Evolutionary conservation across 345 rosid genomes (phyloP).

Genomic region (Brassica rapa): DNA sequence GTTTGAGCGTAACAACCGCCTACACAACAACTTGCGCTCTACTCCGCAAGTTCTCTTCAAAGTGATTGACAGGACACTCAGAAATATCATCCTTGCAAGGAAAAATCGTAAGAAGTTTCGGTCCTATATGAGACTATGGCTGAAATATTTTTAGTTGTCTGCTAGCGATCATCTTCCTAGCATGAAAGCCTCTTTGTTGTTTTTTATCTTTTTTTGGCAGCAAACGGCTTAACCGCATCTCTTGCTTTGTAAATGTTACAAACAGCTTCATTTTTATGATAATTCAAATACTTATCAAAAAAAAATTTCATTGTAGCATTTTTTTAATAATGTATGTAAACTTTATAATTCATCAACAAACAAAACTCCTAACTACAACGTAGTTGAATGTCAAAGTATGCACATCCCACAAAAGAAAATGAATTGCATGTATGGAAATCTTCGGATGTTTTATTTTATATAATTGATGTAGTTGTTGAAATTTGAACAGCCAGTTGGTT

Average conservation of each 20-base stretch:
- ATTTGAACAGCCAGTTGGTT: conserved; percentile 38
- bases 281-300: too few species aligned
- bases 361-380: not conserved
- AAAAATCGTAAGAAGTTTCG: not conserved
- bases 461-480: conserved; percentile 27
- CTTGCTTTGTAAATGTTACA: too few species aligned
- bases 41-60: not conserved
- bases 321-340: not conserved
- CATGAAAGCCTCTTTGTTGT: too few species aligned
- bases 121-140: not conserved
- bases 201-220: too few species aligned
- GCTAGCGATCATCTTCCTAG: too few species aligned
- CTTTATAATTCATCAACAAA: not conserved
- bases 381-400: not conserved
- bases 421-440: conserved; percentile 30
- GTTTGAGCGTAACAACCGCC: not conserved
- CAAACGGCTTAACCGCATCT: too few species aligned
- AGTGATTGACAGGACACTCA: not conserved
- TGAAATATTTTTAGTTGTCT: too few species aligned
- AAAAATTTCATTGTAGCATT: not conserved
- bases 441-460: conserved; percentile 13
- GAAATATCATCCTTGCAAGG: not conserved
- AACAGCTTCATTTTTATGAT: too few species aligned
- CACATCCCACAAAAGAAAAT: not conserved
- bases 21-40: not conserved